Evolutionary conservation across 1,139 yeast genomes (phyloP).

Genomic region (Suhomyces atakaporum): DNA sequence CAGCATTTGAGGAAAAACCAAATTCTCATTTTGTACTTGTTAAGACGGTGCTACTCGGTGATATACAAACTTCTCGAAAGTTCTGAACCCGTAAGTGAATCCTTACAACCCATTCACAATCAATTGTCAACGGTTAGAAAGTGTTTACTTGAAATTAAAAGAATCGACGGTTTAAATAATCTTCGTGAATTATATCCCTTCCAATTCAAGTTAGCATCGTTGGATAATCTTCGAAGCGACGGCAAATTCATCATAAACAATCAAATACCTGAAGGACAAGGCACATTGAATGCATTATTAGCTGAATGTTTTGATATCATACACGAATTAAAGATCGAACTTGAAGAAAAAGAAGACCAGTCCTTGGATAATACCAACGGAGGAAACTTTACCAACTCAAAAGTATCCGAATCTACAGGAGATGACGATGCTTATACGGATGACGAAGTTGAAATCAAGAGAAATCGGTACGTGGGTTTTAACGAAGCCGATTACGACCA

Average conservation of each 20-base stretch:
- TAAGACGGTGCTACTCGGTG: conserved; percentile 87
- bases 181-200: conserved; percentile 91
- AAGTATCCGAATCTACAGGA: conserved; percentile 17
- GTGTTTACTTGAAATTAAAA: conserved; percentile 82
- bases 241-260: conserved; percentile 89
- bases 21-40: conserved; percentile 69
- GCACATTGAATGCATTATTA: conserved; percentile 81
- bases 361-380: conserved; percentile 19
- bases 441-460: conserved; percentile 46
- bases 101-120: conserved; percentile 88
- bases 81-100: conserved; percentile 92
- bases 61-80: conserved; percentile 86
- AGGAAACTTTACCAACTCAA: conserved; percentile 19
- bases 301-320: conserved; percentile 94
- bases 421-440: conserved; percentile 36
- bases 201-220: conserved; percentile 87
- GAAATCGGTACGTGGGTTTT: conserved; percentile 47
- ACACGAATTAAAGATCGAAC: conserved; percentile 86
- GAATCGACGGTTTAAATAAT: conserved; percentile 88
- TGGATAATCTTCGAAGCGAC: conserved; percentile 82
- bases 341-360: conserved; percentile 64
- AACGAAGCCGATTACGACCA: conserved; percentile 52
- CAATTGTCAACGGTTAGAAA: conserved; percentile 88
- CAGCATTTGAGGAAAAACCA: conserved; percentile 45
- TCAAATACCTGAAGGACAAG: conserved; percentile 96